Evolutionary conservation across 1,284 basidiomycete genomes (phyloP), one percentile per base, ranked within the genome.

Genomic region (Apiotrichum brassicae): DNA sequence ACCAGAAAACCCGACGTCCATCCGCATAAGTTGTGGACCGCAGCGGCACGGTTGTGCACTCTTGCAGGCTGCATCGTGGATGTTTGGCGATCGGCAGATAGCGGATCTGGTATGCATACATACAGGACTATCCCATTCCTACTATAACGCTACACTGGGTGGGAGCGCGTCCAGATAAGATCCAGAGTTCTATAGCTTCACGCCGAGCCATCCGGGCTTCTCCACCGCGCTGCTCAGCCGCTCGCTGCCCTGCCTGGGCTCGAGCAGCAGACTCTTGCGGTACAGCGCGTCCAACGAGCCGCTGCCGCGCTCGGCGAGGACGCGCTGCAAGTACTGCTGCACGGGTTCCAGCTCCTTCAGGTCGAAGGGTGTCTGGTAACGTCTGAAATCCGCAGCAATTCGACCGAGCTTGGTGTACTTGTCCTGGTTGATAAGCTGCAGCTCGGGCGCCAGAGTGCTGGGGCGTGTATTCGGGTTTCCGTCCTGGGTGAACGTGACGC

Each of bases 371-470:
- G 61, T 58, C 61, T 98, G 94, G 77, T 94, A 97, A 33, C 90
- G 84, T 72, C 90, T 87, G 79, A 97, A 88, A 63, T 94, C 91
- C 76, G 86, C 82, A 25, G 93, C 81, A 59, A 94, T 93, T 59
- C 85, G 80, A 19, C 87, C 87, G 49, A 97, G 80, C 71, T 91
- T 92, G 67, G 87, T 83, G 62, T 86, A 95, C 75, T 89, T 94
- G 75, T 93, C 94, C 70, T 95, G 93, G 73, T 98, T 98, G 69
- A 97, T 79, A 42, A 98, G 74, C 65, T 85, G 86, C 70, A 89
- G 84, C 43, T 81, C 80, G 3, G 85, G 77, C 48, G 84, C 83
- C 51, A 81, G 70, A 2, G 86, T 87, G 12, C 89, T 87, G n/a
- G 84, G 79, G 56, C 94, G 80, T 61, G 84, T 79, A 8, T 86